These are phyloP conservation scores for Tolypocladium tundrense DNA, from an alignment of 2,329 filamentous ascomycete species.

Conservation along the genomic window DNA sequence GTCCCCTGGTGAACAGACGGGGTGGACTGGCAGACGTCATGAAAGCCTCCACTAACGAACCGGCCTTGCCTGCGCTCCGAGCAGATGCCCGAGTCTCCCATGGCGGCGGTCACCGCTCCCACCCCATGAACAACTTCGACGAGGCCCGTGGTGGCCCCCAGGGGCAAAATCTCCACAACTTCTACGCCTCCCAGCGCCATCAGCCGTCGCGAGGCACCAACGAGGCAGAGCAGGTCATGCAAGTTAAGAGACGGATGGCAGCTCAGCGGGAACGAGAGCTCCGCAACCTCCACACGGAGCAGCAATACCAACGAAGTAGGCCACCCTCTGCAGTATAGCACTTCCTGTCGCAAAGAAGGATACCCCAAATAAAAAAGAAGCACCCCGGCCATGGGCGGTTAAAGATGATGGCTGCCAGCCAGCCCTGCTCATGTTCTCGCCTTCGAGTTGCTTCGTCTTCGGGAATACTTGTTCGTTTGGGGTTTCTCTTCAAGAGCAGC, in stretches of 20 bases:
- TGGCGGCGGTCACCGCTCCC: slow-evolving; percentile 58
- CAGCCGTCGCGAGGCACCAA: slow-evolving; percentile 71
- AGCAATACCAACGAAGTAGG: slow-evolving; percentile 99
- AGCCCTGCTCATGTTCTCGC: slow-evolving; percentile 4
- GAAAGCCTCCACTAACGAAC: slow-evolving; percentile 1
- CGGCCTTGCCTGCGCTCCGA: slow-evolving; percentile 11
- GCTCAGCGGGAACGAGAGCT: slow-evolving; percentile 98
- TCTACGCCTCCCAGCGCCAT: slow-evolving; percentile 89
- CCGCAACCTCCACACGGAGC: slow-evolving; percentile 99
- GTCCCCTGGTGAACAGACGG: background rate
- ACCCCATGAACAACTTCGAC: slow-evolving; percentile 76
- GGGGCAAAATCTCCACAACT: slow-evolving; percentile 76
- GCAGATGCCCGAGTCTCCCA: slow-evolving; percentile 62
- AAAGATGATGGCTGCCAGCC: slow-evolving; percentile 7
- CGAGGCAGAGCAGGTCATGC: slow-evolving; percentile 97
- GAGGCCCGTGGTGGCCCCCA: slow-evolving; percentile 54
- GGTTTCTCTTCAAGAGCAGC: background rate
- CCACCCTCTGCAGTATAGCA: slow-evolving; percentile 66
- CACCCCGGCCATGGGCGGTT: slow-evolving; percentile 9
- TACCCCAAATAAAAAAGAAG: slow-evolving; percentile 29
- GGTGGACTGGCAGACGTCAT: slow-evolving; percentile 7
- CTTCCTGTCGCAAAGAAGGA: slow-evolving; percentile 21
- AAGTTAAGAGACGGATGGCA: slow-evolving; percentile 98
- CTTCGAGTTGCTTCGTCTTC: background rate
- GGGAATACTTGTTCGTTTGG: slow-evolving; percentile 3